These are phyloP conservation scores for Boehmeria nivea DNA, from an alignment of 306 rosid genomes.

Conservation along the genomic window DNA sequence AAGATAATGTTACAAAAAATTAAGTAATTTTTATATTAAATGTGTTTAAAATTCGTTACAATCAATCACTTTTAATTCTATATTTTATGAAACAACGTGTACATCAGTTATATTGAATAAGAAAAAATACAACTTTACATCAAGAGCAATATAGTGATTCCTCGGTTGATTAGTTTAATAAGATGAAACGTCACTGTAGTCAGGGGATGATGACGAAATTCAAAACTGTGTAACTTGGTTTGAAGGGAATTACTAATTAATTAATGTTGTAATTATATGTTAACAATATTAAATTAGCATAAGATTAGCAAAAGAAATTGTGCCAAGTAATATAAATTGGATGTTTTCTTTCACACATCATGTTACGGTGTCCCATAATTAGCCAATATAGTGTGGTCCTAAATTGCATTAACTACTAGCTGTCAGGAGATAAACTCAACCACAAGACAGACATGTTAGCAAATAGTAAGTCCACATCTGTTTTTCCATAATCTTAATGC, in stretches of 20 bases:
- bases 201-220: conserved; percentile 30
- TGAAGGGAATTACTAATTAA: not conserved
- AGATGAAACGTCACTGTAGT: conserved; percentile 31
- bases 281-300: conserved; percentile 1
- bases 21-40: too few relatives aligned
- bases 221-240: not conserved
- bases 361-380: not conserved
- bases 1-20: too few relatives aligned
- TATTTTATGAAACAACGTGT: too few relatives aligned
- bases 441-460: conserved; percentile 28
- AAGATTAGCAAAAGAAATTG: not conserved
- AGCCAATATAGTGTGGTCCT: conserved; percentile 14
- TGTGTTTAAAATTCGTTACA: too few relatives aligned
- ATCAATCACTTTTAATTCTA: too few relatives aligned
- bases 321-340: not conserved
- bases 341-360: not conserved
- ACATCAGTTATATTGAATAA: too few relatives aligned
- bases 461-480: conserved; percentile 5
- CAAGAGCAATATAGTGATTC: too few relatives aligned
- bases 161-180: conserved; percentile 10
- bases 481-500: too few relatives aligned
- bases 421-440: conserved; percentile 20
- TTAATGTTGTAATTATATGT: too few relatives aligned
- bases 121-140: too few relatives aligned
- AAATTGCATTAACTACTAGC: conserved; percentile 10